Percentiles rank a stretch among this genome's conserved stretches.
These are phyloP conservation scores for Balamuthia mandrillaris DNA, from an alignment of 208 protist genomes.

Conservation along the genomic window DNA sequence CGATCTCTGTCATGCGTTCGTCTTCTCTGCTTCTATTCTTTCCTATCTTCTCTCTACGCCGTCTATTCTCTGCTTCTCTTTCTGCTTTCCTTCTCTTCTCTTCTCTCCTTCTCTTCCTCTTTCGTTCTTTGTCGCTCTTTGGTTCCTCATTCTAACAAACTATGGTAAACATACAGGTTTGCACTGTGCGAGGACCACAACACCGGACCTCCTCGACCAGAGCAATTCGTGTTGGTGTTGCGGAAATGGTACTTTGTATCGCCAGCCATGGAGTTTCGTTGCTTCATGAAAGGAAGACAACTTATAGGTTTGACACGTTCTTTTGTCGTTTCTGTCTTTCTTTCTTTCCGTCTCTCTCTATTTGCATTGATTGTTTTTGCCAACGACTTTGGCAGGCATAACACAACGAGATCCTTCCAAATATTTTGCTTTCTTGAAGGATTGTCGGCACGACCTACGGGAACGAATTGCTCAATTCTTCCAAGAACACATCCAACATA, in stretches of 20 bases:
- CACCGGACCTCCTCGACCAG: neutral
- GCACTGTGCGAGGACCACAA: neutral
- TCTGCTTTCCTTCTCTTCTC: no score
- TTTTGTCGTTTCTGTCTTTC: no score
- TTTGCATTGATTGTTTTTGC: no score
- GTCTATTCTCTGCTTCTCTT: neutral
- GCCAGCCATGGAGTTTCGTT: neutral
- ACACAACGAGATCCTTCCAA: conserved; percentile 3
- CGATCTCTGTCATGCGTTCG: neutral
- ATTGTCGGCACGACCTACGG: neutral
- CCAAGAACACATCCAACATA: neutral
- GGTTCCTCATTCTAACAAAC: no score
- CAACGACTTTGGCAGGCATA: no score
- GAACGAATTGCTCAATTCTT: neutral
- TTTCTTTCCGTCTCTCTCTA: no score
- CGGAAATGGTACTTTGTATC: neutral
- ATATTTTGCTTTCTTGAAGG: neutral
- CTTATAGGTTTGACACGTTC: no score
- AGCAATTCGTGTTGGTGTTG: neutral
- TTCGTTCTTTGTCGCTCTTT: no score
- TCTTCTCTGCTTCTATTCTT: neutral
- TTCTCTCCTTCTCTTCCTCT: no score
- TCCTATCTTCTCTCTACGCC: neutral
- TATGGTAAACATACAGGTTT: no score
- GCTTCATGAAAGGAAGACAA: neutral